Conservation (phyloP, 2,329 filamentous ascomycete genomes). For the Aspergillus floridensis region DNA sequence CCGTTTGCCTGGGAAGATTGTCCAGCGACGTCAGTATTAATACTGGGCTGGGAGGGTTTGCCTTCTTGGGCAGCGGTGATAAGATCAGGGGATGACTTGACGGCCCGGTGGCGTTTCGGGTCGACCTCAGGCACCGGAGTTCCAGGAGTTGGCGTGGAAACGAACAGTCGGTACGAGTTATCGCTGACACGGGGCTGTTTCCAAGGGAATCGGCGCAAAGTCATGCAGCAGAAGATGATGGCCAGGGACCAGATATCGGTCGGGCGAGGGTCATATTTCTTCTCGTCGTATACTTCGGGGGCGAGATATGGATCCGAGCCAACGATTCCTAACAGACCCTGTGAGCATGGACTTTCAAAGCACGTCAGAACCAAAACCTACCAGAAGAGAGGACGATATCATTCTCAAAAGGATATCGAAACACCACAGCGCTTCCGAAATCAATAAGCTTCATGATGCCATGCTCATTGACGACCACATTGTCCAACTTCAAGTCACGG, state of each 20-base stretch:
- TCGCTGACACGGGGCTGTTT: conserved; percentile 89
- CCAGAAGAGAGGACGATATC: conserved; percentile 78
- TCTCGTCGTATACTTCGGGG: conserved; percentile 91
- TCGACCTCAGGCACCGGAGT: conserved; percentile 45
- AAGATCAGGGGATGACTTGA: conserved; percentile 39
- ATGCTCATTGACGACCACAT: conserved; percentile 92
- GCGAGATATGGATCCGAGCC: conserved; percentile 94
- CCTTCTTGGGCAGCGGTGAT: conserved; percentile 26
- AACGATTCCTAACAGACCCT: conserved; percentile 59
- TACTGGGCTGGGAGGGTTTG: conserved; percentile 20
- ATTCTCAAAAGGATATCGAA: conserved; percentile 94
- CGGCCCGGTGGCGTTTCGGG: conserved; percentile 32
- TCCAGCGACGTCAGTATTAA: conserved; percentile 13
- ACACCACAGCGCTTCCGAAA: conserved; percentile 95
- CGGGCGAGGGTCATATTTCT: conserved; percentile 88
- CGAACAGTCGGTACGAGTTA: conserved; percentile 92
- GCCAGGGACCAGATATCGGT: conserved; percentile 97
- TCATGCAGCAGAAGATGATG: conserved; percentile 99
- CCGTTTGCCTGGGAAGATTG: conserved; percentile 13
- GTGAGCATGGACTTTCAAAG: conserved; percentile 6
- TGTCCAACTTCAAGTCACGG: conserved; percentile 93
- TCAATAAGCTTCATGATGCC: conserved; percentile 99
- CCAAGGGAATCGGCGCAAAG: conserved; percentile 90
- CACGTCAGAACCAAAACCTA: conserved; percentile 46
- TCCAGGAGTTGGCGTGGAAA: conserved; percentile 76